Conservation (phyloP, 306 rosid genomes). For the Morella rubra region DNA sequence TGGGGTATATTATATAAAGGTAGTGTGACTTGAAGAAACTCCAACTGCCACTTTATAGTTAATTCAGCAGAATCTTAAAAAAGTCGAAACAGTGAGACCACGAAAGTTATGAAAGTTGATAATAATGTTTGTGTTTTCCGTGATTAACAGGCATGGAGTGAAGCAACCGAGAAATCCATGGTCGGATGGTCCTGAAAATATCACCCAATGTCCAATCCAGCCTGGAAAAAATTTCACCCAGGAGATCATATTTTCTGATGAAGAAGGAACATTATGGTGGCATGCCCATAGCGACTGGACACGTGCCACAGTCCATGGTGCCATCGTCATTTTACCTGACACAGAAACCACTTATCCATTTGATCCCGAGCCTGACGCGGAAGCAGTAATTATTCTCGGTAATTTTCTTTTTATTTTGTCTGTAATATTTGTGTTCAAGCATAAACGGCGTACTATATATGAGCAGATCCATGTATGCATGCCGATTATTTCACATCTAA, state of each 20-base stretch:
- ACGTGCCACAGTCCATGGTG: constrained; percentile 39
- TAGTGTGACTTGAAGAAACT: too few species aligned
- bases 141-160: constrained; percentile 37
- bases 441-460: too few species aligned
- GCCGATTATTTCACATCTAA: too few species aligned
- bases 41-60: too few species aligned
- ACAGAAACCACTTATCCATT: constrained; percentile 7
- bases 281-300: constrained; percentile 47
- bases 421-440: too few species aligned
- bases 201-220: constrained; percentile 39
- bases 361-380: constrained; percentile 18
- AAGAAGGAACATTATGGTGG: constrained; percentile 54
- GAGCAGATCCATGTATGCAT: too few species aligned
- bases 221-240: constrained; percentile 31
- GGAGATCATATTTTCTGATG: constrained; percentile 29
- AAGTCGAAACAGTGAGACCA: too few species aligned
- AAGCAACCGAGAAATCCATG: constrained; percentile 44
- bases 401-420: not conserved
- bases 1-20: too few species aligned
- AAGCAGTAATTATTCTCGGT: constrained; percentile 27
- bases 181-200: constrained; percentile 45
- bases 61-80: too few species aligned
- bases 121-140: not conserved
- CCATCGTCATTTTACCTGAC: constrained; percentile 27
- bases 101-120: too few species aligned